Base-by-base conservation (phyloP, 208 protist species). In the Porcisia deanei region DNA sequence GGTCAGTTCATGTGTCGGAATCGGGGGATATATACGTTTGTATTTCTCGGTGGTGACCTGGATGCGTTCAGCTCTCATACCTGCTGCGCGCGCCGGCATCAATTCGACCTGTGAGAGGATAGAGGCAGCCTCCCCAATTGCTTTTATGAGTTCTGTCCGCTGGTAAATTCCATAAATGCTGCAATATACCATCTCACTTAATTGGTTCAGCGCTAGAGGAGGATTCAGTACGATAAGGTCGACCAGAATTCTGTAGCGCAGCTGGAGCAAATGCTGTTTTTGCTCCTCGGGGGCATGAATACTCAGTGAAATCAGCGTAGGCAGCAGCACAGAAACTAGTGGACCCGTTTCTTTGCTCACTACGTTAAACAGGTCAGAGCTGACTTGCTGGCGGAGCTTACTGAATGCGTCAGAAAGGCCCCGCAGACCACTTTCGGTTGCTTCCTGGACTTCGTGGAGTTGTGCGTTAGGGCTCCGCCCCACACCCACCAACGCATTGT, bases 21-120 rank as follows among this genome's bases (percentile, higher is more conserved):
- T 93, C 2, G 91, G 91, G 34, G 91, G 91, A 80, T 95, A 95
- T 74, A 95, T 77, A 43, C 81, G 34, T 64, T 88, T 91, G 9
- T 18, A 12, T 52, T 37, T 30, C 43, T n/a, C 8, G 2, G n/a
- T 60, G 7, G 1, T 25, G n/a, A 30, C 16, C 12, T 39, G 60
- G 18, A 39, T 61, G 9, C 5, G 9, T n/a, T 67, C 7, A n/a
- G 6, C 45, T 7, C 0, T 39, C 34, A 14, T 70, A 30, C 45
- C 7, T n/a, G 12, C 43, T 20, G n/a, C 25, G 34, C 61, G 1
- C 0, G 34, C 39, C 16, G 60, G 6, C 53, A 34, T 37, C 10
- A 81, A 39, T 22, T 84, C 76, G 18, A 93, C 82, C 58, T 70
- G 49, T 16, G 89, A 86, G 43, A 94, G 65, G 16, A 87, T 58